A percentile compares a stretch with the other conserved stretches of the same genome.
Evolutionary conservation across 768 basidiomycete genomes (phyloP).

Genomic region (Amanita thiersii): DNA sequence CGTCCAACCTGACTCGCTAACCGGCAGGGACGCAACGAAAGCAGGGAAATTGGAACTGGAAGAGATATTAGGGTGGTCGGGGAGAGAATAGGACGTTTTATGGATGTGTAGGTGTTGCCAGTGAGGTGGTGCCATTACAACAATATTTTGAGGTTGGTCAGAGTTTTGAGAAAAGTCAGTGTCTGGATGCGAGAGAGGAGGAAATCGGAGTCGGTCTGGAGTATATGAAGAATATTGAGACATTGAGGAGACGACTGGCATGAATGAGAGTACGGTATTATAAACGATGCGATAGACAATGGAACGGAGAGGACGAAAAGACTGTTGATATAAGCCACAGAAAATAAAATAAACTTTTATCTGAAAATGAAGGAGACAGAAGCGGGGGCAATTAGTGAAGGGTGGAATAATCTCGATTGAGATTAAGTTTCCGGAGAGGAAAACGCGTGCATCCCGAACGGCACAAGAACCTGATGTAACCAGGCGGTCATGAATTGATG

Average conservation of each 20-base stretch:
- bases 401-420: constrained; percentile 6
- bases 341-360: constrained; percentile 3
- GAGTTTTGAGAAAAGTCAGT: neutral
- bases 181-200: constrained; percentile 2
- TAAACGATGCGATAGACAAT: neutral
- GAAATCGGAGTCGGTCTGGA: constrained; percentile 3
- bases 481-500: constrained; percentile 15
- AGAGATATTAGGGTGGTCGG: neutral
- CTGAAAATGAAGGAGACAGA: neutral
- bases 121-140: neutral
- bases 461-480: constrained; percentile 12
- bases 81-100: neutral
- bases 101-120: constrained; percentile 2
- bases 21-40: constrained; percentile 3
- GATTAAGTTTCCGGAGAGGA: constrained; percentile 10
- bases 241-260: constrained; percentile 5
- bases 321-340: neutral
- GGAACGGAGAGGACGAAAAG: constrained; percentile 3
- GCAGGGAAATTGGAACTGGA: neutral
- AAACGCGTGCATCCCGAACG: constrained; percentile 7
- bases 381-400: constrained; percentile 6
- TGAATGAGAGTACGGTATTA: neutral
- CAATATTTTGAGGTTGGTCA: neutral
- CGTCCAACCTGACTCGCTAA: constrained; percentile 1
- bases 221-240: constrained; percentile 1